Evolutionary conservation across 2,329 filamentous ascomycete species (phyloP).

Genomic region (Fusarium torreyae): DNA sequence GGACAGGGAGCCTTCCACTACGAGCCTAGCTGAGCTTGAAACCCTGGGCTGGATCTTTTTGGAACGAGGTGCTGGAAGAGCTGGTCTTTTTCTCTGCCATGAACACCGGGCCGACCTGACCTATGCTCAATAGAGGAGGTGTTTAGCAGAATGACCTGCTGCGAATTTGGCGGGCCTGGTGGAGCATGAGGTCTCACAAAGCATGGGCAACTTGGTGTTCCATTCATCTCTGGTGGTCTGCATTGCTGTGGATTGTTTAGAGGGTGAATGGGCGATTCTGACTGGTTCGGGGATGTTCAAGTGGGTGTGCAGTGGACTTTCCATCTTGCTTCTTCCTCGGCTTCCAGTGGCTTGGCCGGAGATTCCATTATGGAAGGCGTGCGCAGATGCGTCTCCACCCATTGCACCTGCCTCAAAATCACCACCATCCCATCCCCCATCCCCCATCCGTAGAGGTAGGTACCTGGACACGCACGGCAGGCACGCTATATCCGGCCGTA

Average conservation of each 20-base stretch:
- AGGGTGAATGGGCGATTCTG: conserved; percentile 1
- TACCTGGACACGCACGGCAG: conserved; percentile 30
- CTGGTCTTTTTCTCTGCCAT: conserved; percentile 19
- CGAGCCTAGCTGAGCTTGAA: conserved; percentile 26
- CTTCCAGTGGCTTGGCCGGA: conserved; percentile 50
- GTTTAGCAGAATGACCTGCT: conserved; percentile 39
- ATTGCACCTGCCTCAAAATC: conserved; percentile 42
- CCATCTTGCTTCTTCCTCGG: conserved; percentile 50
- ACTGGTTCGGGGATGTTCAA: conserved; percentile 36
- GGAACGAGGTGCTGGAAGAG: conserved; percentile 13
- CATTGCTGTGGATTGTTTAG: conserved; percentile 7
- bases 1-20: conserved; percentile 28
- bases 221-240: conserved; percentile 34
- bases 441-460: conserved; percentile 30
- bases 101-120: conserved; percentile 15
- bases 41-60: conserved; percentile 12
- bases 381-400: conserved; percentile 38
- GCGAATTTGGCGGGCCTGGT: conserved; percentile 39
- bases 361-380: conserved; percentile 43
- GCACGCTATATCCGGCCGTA: conserved; percentile 43
- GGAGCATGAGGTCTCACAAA: conserved; percentile 20
- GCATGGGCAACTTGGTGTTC: conserved; percentile 37
- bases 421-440: conserved; percentile 37
- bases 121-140: conserved; percentile 50
- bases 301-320: conserved; percentile 47